Evolutionary conservation across 1,284 basidiomycete genomes (phyloP).

Genomic region (Ceratobasidium sp.): DNA sequence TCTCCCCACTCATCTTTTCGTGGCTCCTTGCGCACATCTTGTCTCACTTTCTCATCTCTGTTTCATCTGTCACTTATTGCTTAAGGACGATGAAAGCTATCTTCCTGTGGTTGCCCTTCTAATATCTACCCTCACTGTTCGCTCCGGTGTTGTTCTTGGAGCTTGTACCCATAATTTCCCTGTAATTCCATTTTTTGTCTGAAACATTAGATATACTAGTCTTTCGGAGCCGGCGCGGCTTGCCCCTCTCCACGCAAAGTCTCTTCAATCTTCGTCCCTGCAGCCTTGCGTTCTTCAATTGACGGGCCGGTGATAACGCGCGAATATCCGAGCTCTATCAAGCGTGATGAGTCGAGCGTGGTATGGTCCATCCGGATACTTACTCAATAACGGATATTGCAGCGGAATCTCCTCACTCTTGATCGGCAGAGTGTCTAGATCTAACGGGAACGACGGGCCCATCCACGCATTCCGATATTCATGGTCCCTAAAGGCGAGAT

Average conservation of each 20-base stretch:
- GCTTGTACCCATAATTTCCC: background rate
- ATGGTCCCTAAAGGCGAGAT: conserved; percentile 60
- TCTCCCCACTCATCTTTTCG: background rate
- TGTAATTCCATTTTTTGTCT: background rate
- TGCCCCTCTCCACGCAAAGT: conserved; percentile 59
- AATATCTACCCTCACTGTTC: background rate
- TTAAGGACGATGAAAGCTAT: conserved; percentile 23
- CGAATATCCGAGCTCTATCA: conserved; percentile 62
- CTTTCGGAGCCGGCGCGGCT: conserved; percentile 58
- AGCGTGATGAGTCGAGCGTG: background rate
- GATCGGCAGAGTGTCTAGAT: conserved; percentile 62
- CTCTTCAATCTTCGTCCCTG: conserved; percentile 59
- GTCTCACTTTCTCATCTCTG: background rate
- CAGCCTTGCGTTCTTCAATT: conserved; percentile 57
- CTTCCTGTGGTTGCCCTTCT: background rate
- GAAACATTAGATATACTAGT: background rate
- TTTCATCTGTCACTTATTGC: conserved; percentile 35
- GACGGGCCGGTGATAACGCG: conserved; percentile 53
- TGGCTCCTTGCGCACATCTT: background rate
- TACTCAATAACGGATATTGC: conserved; percentile 74
- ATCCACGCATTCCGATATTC: conserved; percentile 72
- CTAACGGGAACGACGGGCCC: conserved; percentile 68
- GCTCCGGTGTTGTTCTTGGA: no score
- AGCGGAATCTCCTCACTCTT: conserved; percentile 61
- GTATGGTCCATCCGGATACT: conserved; percentile 43